Conservation (phyloP, 1,284 basidiomycete genomes). For the Phellopilus nigrolimitatus region DNA sequence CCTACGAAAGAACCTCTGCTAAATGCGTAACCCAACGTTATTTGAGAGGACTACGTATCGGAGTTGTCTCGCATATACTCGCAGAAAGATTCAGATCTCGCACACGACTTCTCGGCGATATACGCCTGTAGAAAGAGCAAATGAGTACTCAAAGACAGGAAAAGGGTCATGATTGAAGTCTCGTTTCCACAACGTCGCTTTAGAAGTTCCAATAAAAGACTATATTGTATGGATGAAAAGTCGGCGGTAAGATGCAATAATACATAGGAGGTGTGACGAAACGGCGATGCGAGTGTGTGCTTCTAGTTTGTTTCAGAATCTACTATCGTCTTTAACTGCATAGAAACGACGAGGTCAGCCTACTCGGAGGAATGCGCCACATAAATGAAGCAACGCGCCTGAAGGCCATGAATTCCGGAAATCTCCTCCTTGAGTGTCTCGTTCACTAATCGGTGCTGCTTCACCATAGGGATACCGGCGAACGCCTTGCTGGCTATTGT, state of each 20-base stretch:
- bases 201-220: neutral
- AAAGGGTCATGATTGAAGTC: no score
- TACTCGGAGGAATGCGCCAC: neutral
- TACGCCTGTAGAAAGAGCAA: no score
- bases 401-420: conserved; percentile 87
- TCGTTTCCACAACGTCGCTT: no score
- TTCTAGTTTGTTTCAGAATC: conserved; percentile 7
- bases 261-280: neutral
- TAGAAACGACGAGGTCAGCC: neutral
- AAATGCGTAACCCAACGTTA: no score
- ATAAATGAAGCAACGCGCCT: conserved; percentile 49
- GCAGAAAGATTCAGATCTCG: no score
- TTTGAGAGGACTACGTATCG: no score
- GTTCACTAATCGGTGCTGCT: conserved; percentile 93
- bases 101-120: no score
- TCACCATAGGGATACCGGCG: conserved; percentile 82
- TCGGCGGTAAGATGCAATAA: neutral
- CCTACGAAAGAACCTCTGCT: no score
- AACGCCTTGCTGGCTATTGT: conserved; percentile 82
- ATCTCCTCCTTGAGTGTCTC: conserved; percentile 88
- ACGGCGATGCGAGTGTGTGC: neutral
- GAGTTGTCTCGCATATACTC: no score
- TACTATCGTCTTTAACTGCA: conserved; percentile 16
- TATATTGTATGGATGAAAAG: neutral
- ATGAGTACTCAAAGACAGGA: no score